These are phyloP conservation scores for Rhodotorula sphaerocarpa DNA, from an alignment of 768 basidiomycete genomes.

Conservation along the genomic window DNA sequence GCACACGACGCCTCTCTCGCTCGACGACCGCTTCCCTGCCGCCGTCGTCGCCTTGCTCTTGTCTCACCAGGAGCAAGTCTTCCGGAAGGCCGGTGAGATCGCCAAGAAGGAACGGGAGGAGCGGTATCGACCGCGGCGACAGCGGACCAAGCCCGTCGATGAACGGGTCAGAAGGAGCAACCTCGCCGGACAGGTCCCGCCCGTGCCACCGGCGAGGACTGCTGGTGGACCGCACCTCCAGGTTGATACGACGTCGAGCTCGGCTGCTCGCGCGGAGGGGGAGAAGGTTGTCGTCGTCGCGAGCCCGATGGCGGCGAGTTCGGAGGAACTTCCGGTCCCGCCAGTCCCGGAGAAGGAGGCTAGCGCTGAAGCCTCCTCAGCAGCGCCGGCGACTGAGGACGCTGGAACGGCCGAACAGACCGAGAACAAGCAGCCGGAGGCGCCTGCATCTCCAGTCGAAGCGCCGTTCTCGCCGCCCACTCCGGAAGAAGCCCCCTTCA, in stretches of 20 bases:
- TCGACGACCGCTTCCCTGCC: constrained; percentile 82
- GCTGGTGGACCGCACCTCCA: not conserved
- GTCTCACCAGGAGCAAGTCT: not conserved
- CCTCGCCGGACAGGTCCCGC: not conserved
- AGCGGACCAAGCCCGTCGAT: constrained; percentile 39
- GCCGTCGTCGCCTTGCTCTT: constrained; percentile 77
- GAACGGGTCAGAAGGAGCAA: constrained; percentile 26
- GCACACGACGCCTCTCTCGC: constrained; percentile 69
- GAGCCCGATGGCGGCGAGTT: constrained; percentile 6
- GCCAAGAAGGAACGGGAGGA: constrained; percentile 22
- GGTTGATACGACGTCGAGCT: constrained; percentile 1
- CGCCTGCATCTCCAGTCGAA: not conserved
- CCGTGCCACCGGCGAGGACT: not conserved
- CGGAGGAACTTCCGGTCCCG: not conserved
- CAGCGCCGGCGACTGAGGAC: not conserved
- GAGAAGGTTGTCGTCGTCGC: not conserved
- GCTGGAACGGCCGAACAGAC: not conserved
- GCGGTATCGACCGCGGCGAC: constrained; percentile 33
- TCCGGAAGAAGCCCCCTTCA: not conserved
- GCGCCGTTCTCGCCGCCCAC: not conserved
- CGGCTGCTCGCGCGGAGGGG: not conserved
- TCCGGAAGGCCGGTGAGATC: constrained; percentile 2
- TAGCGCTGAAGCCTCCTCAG: not conserved
- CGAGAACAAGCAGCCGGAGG: not conserved
- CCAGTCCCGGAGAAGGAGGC: too few relatives aligned